Evolutionary conservation across 2,329 filamentous ascomycete genomes (phyloP), one percentile per base, ranked within the genome.

Genomic region (Penicillium sp.): DNA sequence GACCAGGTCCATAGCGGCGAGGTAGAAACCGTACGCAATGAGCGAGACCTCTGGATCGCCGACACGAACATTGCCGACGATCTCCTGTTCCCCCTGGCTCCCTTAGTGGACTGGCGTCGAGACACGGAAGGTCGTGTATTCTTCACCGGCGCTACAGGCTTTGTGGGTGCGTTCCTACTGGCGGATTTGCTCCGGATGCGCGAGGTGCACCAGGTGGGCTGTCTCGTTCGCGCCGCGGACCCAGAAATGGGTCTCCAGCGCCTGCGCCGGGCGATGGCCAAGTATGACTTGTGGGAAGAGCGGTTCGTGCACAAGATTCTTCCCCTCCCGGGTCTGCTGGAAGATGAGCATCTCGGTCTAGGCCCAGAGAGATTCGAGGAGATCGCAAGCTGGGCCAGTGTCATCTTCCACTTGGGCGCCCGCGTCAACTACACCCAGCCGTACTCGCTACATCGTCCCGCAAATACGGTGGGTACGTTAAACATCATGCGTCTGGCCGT

Each of bases 331-430:
- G 52, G 52, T n/a, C 72, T 78, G 1, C 12, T 96, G 0, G 81
- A 86, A 6, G 82, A 90, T 69, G 84, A 86, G 0, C 81, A 83
- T 12, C 85, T 96, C 79, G 83, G 22, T 2, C 45, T 67, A 11
- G 59, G 47, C 4, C 41, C 10, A 15, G 55, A 63, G 17, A 41
- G 56, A 2, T 68, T 64, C 37, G 15, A 62, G 10, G 34, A 64
- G 12, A 50, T 95, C 2, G 78, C 82, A 5, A 75, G 87, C 1
- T 82, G 86, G 45, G 88, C 86, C 0, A 90, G 94, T 66, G 82
- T 87, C 0, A 78, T 91, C 3, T 84, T 91, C 42, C 88, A 96
- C 78, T 95, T 96, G 68, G 92, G 90, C 22, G 90, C 91, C 14
- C 78, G 80, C 15, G 82, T 83, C 6, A 88, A 95, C 74, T 96